Conservation (phyloP, 2,329 filamentous ascomycete genomes). For the Amesomyces nigricolor region DNA sequence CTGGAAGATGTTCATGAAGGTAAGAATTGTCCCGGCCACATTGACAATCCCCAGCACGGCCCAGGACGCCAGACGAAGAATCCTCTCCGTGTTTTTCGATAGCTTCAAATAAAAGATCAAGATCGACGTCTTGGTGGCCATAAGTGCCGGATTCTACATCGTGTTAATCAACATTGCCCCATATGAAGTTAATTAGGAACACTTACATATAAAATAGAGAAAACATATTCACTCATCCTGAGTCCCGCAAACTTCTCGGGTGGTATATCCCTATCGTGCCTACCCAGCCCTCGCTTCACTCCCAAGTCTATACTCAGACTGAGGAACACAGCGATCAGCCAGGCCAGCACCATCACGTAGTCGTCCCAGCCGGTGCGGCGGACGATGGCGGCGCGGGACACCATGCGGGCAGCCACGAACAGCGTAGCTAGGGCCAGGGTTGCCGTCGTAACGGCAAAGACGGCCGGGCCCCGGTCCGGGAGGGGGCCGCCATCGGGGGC, state of each 20-base stretch:
- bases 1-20: constrained; percentile 82
- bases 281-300: constrained; percentile 60
- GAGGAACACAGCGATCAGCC: constrained; percentile 64
- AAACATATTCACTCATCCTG: constrained; percentile 57
- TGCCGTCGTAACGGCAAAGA: constrained; percentile 64
- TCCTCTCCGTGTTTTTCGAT: constrained; percentile 67
- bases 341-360: constrained; percentile 73
- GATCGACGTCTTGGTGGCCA: constrained; percentile 90
- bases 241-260: constrained; percentile 44
- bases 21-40: constrained; percentile 69
- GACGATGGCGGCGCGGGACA: constrained; percentile 69
- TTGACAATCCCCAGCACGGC: constrained; percentile 73
- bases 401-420: constrained; percentile 69
- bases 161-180: neutral
- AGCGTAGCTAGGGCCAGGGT: constrained; percentile 65
- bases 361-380: constrained; percentile 70
- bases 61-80: constrained; percentile 80
- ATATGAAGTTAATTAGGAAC: constrained; percentile 6
- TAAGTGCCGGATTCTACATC: constrained; percentile 72
- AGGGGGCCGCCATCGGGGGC: constrained; percentile 18
- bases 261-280: constrained; percentile 57
- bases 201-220: constrained; percentile 57
- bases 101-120: constrained; percentile 84
- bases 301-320: constrained; percentile 62
- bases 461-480: constrained; percentile 51